Percentiles rank a stretch among this genome's conserved stretches.
phyloP scores from a whole-genome alignment of 345 rosid genomes.

The Hibiscus trionum region DNA sequence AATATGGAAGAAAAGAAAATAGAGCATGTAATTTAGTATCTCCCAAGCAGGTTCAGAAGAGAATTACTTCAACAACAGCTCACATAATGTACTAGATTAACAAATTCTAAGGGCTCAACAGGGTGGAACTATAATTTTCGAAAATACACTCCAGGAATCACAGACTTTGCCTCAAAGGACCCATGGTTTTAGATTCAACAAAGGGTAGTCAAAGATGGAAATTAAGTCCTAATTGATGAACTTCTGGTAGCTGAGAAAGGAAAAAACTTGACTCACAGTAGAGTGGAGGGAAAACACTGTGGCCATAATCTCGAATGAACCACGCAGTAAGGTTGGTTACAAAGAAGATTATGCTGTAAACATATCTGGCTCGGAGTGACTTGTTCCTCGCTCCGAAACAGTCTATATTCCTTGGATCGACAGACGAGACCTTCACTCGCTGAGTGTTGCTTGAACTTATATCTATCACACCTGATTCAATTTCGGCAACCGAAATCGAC shows the following conservation, averaged over 20 bases:
- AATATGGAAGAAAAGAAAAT: neutral
- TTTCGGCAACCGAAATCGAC: constrained; percentile 4
- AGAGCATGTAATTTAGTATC: neutral
- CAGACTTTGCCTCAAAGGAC: too few species aligned
- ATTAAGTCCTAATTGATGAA: too few species aligned
- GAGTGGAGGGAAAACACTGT: constrained; percentile 35
- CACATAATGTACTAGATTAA: neutral
- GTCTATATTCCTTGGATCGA: constrained; percentile 14
- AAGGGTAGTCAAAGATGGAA: too few species aligned
- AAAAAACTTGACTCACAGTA: constrained; percentile 35
- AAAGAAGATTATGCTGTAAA: constrained; percentile 64
- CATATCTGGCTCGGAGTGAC: constrained; percentile 55
- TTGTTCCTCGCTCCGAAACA: constrained; percentile 33
- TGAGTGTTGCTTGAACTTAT: constrained; percentile 25
- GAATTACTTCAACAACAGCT: neutral
- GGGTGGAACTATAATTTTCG: too few species aligned
- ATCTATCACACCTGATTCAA: constrained; percentile 10
- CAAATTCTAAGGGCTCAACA: too few species aligned
- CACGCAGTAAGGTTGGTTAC: constrained; percentile 63
- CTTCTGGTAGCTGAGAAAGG: neutral
- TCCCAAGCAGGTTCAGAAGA: neutral
- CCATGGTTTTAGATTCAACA: too few species aligned
- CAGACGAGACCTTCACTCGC: neutral
- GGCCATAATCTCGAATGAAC: constrained; percentile 84
- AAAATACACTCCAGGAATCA: too few species aligned